Percentiles rank a stretch among this genome's conserved stretches.
Conservation (phyloP, 1,284 basidiomycete species). For the Microbotryum violaceum region DNA sequence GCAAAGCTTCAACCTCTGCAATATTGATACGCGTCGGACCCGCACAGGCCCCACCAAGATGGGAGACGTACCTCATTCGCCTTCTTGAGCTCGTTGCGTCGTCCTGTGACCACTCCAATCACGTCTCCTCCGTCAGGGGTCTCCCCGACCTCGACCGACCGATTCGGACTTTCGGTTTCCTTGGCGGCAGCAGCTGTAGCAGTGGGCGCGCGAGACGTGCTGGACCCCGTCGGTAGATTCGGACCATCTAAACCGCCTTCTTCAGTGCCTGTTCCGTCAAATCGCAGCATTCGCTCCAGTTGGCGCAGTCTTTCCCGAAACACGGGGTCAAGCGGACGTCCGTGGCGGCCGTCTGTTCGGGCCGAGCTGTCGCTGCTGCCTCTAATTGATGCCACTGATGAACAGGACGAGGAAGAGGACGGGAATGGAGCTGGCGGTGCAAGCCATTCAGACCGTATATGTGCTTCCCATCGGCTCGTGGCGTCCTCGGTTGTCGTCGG, state of each 20-base stretch:
- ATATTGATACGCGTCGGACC: background rate
- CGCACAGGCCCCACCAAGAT: background rate
- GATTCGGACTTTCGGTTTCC: too few relatives aligned
- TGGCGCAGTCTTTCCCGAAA: background rate
- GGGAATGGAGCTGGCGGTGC: background rate
- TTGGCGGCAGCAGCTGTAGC: too few relatives aligned
- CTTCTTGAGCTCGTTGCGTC: conserved; percentile 16
- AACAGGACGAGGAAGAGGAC: background rate
- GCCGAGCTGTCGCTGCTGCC: background rate
- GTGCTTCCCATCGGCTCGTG: background rate
- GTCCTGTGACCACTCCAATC: background rate
- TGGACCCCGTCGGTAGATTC: too few relatives aligned
- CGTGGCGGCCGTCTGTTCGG: background rate
- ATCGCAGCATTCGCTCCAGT: background rate
- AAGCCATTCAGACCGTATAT: background rate
- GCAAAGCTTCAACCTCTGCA: background rate
- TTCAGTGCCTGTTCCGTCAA: too few relatives aligned
- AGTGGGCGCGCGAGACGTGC: too few relatives aligned
- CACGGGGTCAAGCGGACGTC: background rate
- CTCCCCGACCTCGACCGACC: too few relatives aligned
- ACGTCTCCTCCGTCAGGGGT: too few relatives aligned
- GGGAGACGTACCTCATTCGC: conserved; percentile 18
- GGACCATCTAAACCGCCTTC: too few relatives aligned
- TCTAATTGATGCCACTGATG: background rate
- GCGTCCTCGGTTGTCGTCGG: background rate